Evolutionary conservation across 2,329 filamentous ascomycete genomes (phyloP).

Genomic region (Fusarium aywerte): DNA sequence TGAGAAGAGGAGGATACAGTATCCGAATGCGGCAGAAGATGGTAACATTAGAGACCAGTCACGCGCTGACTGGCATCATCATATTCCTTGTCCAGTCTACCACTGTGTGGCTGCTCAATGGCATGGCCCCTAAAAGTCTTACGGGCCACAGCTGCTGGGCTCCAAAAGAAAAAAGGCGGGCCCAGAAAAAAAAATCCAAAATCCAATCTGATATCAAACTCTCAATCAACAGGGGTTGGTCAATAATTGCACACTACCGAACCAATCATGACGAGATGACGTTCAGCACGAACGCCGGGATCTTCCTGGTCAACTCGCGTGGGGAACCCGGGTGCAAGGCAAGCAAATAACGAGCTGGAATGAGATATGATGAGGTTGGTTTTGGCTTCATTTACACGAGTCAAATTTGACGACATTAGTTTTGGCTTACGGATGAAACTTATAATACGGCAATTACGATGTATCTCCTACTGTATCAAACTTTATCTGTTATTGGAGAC

Average conservation of each 20-base stretch:
- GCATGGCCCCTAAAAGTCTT: constrained; percentile 39
- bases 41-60: constrained; percentile 42
- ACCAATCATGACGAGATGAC: constrained; percentile 52
- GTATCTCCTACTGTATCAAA: background rate
- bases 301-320: constrained; percentile 39
- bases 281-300: constrained; percentile 48
- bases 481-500: background rate
- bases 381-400: background rate
- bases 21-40: constrained; percentile 36
- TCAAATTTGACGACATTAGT: background rate
- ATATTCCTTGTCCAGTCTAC: constrained; percentile 18
- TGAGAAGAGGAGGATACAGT: constrained; percentile 14
- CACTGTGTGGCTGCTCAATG: constrained; percentile 40
- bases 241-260: constrained; percentile 43
- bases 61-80: constrained; percentile 43
- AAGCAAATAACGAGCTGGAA: constrained; percentile 1
- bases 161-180: constrained; percentile 22
- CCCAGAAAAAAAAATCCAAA: constrained; percentile 37
- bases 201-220: constrained; percentile 52
- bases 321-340: constrained; percentile 41
- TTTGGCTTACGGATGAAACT: background rate
- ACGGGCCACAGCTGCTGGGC: constrained; percentile 22
- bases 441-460: background rate
- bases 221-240: constrained; percentile 48
- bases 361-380: constrained; percentile 3